Evolutionary conservation across 768 basidiomycete genomes (phyloP).

Genomic region (Tulasnella sp.): DNA sequence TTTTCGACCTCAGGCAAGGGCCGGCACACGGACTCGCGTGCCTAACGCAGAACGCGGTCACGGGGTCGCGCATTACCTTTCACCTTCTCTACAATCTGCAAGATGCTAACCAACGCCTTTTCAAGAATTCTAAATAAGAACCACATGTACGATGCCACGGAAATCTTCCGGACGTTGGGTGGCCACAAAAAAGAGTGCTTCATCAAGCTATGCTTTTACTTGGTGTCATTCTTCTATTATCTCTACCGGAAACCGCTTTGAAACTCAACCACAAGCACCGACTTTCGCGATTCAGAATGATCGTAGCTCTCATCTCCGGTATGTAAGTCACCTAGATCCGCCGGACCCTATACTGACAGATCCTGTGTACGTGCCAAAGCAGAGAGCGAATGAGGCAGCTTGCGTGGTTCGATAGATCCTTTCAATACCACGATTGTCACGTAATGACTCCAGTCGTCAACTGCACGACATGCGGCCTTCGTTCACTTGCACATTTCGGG

Average conservation of each 20-base stretch:
- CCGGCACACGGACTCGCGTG: too few species aligned
- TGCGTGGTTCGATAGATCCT: background rate
- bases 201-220: constrained; percentile 87
- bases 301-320: constrained; percentile 68
- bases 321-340: background rate
- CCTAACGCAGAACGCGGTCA: too few species aligned
- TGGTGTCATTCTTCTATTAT: constrained; percentile 85
- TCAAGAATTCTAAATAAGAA: constrained; percentile 77
- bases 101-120: background rate
- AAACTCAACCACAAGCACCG: background rate
- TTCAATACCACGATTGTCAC: background rate
- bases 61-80: too few species aligned
- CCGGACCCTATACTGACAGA: background rate
- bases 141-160: constrained; percentile 99
- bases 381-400: background rate
- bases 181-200: constrained; percentile 95
- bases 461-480: too few species aligned
- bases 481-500: too few species aligned
- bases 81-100: background rate
- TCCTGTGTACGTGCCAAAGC: background rate
- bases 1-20: constrained; percentile 6
- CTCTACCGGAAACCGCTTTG: constrained; percentile 58
- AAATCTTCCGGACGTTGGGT: constrained; percentile 91
- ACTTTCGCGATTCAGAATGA: constrained; percentile 45
- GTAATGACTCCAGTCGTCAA: too few species aligned